Conservation (phyloP, 1,284 basidiomycete genomes). For the Fistulina hepatica region DNA sequence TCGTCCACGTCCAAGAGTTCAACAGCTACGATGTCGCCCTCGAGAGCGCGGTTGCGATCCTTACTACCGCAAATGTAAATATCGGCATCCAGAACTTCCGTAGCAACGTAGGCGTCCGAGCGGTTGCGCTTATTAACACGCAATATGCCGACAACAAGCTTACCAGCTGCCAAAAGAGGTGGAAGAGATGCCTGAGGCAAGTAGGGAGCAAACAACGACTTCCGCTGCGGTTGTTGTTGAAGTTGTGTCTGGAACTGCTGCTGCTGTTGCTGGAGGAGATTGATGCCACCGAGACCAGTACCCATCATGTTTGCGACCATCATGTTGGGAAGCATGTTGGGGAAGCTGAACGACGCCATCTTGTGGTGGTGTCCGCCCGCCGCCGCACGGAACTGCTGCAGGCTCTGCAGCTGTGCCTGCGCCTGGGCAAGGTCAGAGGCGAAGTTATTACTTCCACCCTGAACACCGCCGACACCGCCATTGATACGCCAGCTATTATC, state of each 20-base stretch:
- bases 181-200: slow-evolving; percentile 96
- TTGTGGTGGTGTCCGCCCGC: slow-evolving; percentile 93
- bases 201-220: slow-evolving; percentile 98
- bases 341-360: slow-evolving; percentile 96
- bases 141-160: slow-evolving; percentile 94
- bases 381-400: slow-evolving; percentile 94
- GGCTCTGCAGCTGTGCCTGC: slow-evolving; percentile 92
- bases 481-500: slow-evolving; percentile 86
- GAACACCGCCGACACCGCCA: slow-evolving; percentile 61
- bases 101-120: slow-evolving; percentile 99
- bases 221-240: slow-evolving; percentile 90
- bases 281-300: slow-evolving; percentile 69
- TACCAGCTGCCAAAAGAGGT: slow-evolving; percentile 94
- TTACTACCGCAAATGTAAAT: slow-evolving; percentile 99
- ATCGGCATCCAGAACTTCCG: slow-evolving; percentile 95
- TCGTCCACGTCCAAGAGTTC: slow-evolving; percentile 97
- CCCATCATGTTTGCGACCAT: slow-evolving; percentile 94
- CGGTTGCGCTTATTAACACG: slow-evolving; percentile 99
- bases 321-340: slow-evolving; percentile 92
- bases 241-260: slow-evolving; percentile 85
- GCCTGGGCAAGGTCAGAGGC: slow-evolving; percentile 83
- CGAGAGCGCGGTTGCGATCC: slow-evolving; percentile 95
- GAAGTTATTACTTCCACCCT: slow-evolving; percentile 46
- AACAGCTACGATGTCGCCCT: slow-evolving; percentile 97
- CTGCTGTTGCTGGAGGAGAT: slow-evolving; percentile 76